Base-by-base conservation (phyloP, 2,329 filamentous ascomycete species). In the Botrytis sinoallii region DNA sequence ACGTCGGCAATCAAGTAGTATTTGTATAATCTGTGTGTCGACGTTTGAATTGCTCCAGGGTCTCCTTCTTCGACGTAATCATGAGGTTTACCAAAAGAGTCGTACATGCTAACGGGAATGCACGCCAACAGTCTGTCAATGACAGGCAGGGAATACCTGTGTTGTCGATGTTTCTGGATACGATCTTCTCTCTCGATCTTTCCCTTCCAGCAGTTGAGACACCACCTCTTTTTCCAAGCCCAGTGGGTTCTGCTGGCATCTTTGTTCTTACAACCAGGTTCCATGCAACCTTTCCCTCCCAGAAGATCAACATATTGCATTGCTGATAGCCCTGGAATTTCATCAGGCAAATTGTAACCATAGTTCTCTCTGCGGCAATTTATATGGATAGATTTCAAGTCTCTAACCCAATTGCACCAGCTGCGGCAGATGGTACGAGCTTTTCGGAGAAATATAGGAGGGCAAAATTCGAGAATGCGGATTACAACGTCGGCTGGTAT, bases 141-240 rank as follows among this genome's bases (percentile, higher is more conserved):
- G 14, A 73, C 73, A 29, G 71, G 69, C 7, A 78, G 76, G 16
- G 73, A 64, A 66, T 77, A 76, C 20, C 76, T 63, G 40, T 72
- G 73, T 42, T 79, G 76, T 22, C 73, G 75, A 38, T 73, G 74
- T 74, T 80, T 80, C 10, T 79, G 52, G n/a, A 80, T 71, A 25
- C 77, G 75, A 75, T 80, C 79, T 65, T 80, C 79, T 69, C 79
- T 76, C 64, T 79, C 76, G 40, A 81, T 79, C 65, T 77, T 79
- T 6, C 35, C 65, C 67, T 76, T 76, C 79, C 79, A 81, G 63
- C 79, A 80, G 5, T 69, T 44, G 42, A 70, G 70, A 68, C 80
- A 81, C 77, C 79, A 80, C 75, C 80, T 74, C 74, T 79, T 78
- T 29, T 74, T 69, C 79, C 79, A 81, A n/a, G 80, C 78, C 79